phyloP scores from a whole-genome alignment of 805 yeast genomes.

The Debaryomyces castellii region DNA sequence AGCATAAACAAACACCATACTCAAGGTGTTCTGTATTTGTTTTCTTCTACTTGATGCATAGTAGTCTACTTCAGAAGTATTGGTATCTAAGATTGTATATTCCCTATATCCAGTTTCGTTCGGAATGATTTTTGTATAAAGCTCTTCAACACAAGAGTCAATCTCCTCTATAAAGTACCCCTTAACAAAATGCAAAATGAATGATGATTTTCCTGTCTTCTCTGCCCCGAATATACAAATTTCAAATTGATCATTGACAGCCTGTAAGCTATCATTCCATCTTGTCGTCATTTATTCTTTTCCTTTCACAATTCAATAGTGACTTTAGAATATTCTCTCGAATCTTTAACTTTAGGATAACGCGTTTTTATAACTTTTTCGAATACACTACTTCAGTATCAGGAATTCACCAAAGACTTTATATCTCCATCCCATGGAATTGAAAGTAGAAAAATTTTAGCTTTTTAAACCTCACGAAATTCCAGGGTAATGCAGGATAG shows the following conservation, averaged over 20 bases:
- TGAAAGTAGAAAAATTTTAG: neutral
- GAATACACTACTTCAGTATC: no score
- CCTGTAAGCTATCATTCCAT: constrained; percentile 3
- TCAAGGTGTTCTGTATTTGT: constrained; percentile 29
- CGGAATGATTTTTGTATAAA: constrained; percentile 19
- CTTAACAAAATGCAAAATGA: constrained; percentile 24
- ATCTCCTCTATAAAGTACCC: constrained; percentile 15
- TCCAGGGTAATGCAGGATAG: constrained; percentile 1
- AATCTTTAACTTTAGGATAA: neutral
- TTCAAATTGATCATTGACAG: constrained; percentile 14
- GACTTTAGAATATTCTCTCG: neutral
- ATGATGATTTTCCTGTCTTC: constrained; percentile 24
- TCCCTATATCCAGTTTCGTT: constrained; percentile 18
- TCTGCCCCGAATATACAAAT: constrained; percentile 29
- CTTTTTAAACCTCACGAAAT: neutral
- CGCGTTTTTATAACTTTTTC: no score
- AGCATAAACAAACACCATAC: constrained; percentile 31
- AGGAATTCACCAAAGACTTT: no score
- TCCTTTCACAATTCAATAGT: neutral
- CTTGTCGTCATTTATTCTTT: neutral
- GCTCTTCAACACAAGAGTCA: constrained; percentile 23
- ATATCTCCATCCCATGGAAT: no score
- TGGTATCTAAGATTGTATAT: constrained; percentile 33
- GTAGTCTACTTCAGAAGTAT: constrained; percentile 19
- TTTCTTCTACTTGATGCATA: constrained; percentile 23